These are phyloP conservation scores for Debaryomyces maramus DNA, from an alignment of 805 yeast species.

Conservation along the genomic window DNA sequence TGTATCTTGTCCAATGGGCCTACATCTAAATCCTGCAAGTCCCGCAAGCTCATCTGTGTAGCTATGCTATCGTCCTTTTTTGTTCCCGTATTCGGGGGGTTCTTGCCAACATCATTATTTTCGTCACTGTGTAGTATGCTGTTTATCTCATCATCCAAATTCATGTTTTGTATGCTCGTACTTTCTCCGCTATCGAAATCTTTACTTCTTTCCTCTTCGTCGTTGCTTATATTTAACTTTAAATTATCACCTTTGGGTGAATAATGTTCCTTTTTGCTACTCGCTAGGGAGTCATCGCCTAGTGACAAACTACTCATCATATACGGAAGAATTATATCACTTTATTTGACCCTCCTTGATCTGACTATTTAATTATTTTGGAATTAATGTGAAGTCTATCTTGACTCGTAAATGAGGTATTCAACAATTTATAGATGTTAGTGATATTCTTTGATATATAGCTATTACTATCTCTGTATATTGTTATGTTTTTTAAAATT, in stretches of 20 bases:
- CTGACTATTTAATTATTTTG: not conserved
- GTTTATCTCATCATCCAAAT: constrained; percentile 13
- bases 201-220: not conserved
- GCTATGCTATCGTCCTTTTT: not conserved
- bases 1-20: constrained; percentile 14
- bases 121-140: constrained; percentile 7
- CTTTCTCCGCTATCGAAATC: too few species aligned
- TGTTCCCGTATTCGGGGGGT: not conserved
- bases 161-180: constrained; percentile 7
- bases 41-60: constrained; percentile 1
- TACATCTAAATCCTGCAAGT: constrained; percentile 10
- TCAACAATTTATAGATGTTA: not conserved
- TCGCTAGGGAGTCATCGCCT: constrained; percentile 18
- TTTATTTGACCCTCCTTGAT: not conserved
- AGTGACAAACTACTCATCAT: constrained; percentile 16
- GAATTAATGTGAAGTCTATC: not conserved
- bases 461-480: not conserved
- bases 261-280: constrained; percentile 1
- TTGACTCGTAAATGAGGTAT: not conserved
- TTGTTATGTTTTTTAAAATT: constrained; percentile 1
- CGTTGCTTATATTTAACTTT: constrained; percentile 3
- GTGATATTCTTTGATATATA: not conserved
- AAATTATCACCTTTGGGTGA: constrained; percentile 1
- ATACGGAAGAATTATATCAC: constrained; percentile 1
- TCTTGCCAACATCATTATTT: constrained; percentile 1